Base-by-base conservation (phyloP, 345 rosid genomes). In the Eucalyptus viminalis region DNA sequence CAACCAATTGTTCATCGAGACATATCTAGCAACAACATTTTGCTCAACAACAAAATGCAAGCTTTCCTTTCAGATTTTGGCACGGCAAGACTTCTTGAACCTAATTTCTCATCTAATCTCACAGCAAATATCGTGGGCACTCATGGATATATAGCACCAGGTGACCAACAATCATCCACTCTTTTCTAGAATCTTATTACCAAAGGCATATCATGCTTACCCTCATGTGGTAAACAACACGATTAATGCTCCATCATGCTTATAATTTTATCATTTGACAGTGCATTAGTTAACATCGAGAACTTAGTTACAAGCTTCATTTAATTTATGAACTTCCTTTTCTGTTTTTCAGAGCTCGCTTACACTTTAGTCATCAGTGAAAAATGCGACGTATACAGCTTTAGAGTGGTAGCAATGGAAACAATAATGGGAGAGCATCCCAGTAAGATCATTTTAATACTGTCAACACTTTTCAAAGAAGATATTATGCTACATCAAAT, bases 301-400 rank as follows among this genome's bases (percentile, higher is more conserved):
- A 65, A 65, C 72, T 65, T 65, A n/a, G 72, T 65, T 65, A 29
- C 72, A 14, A 65, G 72, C 72, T 8, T 65, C 19, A 65, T 65
- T 31, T 65, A n/a, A 65, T 62, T 27, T 15, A 0, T 45, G 37
- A 29, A 13, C 67, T 25, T n/a, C 31, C 16, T 14, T n/a, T n/a
- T 65, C 8, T 7, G 9, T n/a, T 65, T 65, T n/a, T 22, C 83
- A 92, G 91, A 92, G 87, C 85, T 91, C 49, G 93, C 91, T 40
- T 92, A 88, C 86, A 89, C 92, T n/a, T 80, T 89, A 90, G 56
- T 85, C 5, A 4, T 89, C 6, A 89, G 67, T 14, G 89, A 92
- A 88, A 92, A 92, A 67, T 86, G 90, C 5, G 92, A 92, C 8
- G 87, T 89, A 7, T 92, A 88, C 14, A 92, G 88, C 60, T 90